Evolutionary conservation across 192 early-diverging fungal species (phyloP).

Genomic region (Coemansia aciculifera): DNA sequence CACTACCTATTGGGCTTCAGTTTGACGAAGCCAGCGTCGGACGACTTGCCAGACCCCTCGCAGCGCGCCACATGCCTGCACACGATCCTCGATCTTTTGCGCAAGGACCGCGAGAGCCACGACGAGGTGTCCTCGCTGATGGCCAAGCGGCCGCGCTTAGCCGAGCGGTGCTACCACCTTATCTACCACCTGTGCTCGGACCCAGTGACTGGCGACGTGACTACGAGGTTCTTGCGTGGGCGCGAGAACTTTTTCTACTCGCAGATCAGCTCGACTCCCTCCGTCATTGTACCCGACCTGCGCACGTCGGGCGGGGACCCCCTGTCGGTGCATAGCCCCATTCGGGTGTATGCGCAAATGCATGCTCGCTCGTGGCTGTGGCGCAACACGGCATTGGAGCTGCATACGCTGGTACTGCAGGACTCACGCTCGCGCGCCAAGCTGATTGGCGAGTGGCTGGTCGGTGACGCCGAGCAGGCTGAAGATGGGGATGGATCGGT

Average conservation of each 20-base stretch:
- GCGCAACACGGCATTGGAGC: slow-evolving; percentile 81
- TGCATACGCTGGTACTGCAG: slow-evolving; percentile 67
- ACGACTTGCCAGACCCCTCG: slow-evolving; percentile 43
- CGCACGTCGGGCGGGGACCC: background rate
- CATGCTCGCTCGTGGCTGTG: slow-evolving; percentile 90
- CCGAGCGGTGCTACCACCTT: slow-evolving; percentile 87
- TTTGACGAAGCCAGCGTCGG: slow-evolving; percentile 44
- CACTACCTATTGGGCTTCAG: slow-evolving; percentile 91
- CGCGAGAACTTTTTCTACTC: slow-evolving; percentile 74
- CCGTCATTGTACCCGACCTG: slow-evolving; percentile 1
- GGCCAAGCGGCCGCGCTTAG: slow-evolving; percentile 72
- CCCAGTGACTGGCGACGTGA: slow-evolving; percentile 63
- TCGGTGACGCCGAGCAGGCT: slow-evolving; percentile 33
- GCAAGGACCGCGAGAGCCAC: slow-evolving; percentile 44
- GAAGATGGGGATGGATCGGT: slow-evolving; percentile 17
- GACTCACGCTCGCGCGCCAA: slow-evolving; percentile 48
- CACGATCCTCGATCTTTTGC: slow-evolving; percentile 63
- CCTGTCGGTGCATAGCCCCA: slow-evolving; percentile 18
- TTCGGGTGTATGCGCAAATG: slow-evolving; percentile 58
- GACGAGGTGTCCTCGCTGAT: slow-evolving; percentile 55
- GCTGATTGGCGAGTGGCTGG: slow-evolving; percentile 51
- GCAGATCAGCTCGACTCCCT: slow-evolving; percentile 56
- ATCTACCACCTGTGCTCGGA: slow-evolving; percentile 80
- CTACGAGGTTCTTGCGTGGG: slow-evolving; percentile 78
- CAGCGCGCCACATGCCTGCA: slow-evolving; percentile 63